Evolutionary conservation across 768 basidiomycete genomes (phyloP), one percentile per base, ranked within the genome.

Genomic region (Boletus coccyginus): DNA sequence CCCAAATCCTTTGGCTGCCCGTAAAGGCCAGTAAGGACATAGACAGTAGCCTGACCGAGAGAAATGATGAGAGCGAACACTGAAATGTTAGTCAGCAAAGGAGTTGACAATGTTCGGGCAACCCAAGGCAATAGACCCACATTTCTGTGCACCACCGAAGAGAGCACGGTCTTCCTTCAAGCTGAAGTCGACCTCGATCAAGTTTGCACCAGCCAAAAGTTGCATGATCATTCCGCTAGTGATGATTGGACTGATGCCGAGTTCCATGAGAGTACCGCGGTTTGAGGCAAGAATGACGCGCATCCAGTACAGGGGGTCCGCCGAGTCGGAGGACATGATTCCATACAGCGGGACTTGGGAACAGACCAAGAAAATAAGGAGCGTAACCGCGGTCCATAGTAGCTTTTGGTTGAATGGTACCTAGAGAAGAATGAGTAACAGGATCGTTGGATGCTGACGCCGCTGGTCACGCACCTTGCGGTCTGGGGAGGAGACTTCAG

Each of bases 141-240:
- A 80, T 79, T 99, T 98, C 76, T 98, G 97, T 41, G 94, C 96
- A 59, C 90, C 95, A 61, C 93, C 88, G 69, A 98, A 98, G 52
- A 98, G 77, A 16, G 94, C 93, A 33, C 97, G 80, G 71, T 99
- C 97, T 73, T 99, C 97, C 81, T 98, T 98, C 67, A 99, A 77
- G 55, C 86, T 85, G 68, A 98, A 98, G 77, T 99, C 97, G 63
- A 99, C 92, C 52, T 99, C 96, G 68, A 99, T 92, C 68, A 99
- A 79, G 74, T 94, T 98, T 40, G 97, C 96, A 53, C 97, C 97
- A 17, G 96, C 94, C 59, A 99, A 82, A 43, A 99, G 87, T 75
- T 99, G 97, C 92, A 99, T 98, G 74, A 98, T 99, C 96, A 98
- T 98, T 67, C 97, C 97, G 50, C 90, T 92, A 11, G 97, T 99